These are phyloP conservation scores for Botryotinia calthae DNA, from an alignment of 2,329 filamentous ascomycete genomes.

Conservation along the genomic window DNA sequence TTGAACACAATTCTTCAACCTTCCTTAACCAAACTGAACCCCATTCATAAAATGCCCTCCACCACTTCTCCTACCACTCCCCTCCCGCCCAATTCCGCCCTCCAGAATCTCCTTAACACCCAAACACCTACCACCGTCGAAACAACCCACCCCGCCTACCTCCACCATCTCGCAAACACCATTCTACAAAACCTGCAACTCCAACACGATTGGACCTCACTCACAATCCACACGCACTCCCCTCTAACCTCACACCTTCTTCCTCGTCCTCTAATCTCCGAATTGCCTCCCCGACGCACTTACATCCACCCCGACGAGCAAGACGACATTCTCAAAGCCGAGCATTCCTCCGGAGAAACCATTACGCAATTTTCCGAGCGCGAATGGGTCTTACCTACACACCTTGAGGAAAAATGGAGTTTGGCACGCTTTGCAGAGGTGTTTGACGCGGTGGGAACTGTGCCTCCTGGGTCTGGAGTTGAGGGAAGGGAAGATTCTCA, in stretches of 20 bases:
- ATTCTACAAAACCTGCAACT: conserved; percentile 70
- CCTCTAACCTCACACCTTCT: conserved; percentile 44
- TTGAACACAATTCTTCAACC: not conserved
- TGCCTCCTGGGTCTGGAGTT: conserved; percentile 42
- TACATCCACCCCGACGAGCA: conserved; percentile 84
- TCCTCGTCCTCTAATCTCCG: conserved; percentile 65
- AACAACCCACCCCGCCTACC: conserved; percentile 35
- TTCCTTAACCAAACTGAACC: too few relatives aligned
- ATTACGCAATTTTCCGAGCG: conserved; percentile 53
- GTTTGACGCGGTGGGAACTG: conserved; percentile 59
- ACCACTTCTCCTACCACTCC: conserved; percentile 19
- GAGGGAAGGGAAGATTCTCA: conserved; percentile 24
- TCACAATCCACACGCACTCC: conserved; percentile 53
- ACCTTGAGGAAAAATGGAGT: conserved; percentile 71
- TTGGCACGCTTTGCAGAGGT: conserved; percentile 63
- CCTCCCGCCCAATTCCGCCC: conserved; percentile 28
- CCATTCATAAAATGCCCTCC: conserved; percentile 25
- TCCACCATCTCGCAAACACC: conserved; percentile 53
- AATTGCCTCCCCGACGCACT: conserved; percentile 68
- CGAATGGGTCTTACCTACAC: conserved; percentile 76
- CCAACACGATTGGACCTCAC: conserved; percentile 71
- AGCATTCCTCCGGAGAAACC: conserved; percentile 48
- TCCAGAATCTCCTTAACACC: conserved; percentile 32
- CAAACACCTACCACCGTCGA: conserved; percentile 28
- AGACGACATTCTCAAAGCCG: conserved; percentile 64